Percentiles rank a stretch among this genome's conserved stretches.
phyloP scores from a whole-genome alignment of 2,329 filamentous ascomycete species.

The Trichoderma pleuroti region DNA sequence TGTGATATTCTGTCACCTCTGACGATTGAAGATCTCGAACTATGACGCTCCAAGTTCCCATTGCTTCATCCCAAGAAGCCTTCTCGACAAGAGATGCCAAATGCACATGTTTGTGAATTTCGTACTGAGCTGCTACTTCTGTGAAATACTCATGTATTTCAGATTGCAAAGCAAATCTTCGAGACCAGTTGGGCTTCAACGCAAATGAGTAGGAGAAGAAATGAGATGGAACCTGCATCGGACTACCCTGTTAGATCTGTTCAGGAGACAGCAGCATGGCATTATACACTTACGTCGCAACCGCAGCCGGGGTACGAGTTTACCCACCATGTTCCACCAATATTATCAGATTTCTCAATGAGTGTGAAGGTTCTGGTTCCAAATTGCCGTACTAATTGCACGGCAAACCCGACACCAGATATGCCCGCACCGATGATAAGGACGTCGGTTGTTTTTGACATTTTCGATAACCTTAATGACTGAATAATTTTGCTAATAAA shows the following conservation, averaged over 20 bases:
- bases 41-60: slow-evolving; percentile 23
- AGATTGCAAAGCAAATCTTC: slow-evolving; percentile 27
- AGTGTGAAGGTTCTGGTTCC: slow-evolving; percentile 25
- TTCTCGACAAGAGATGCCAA: slow-evolving; percentile 24
- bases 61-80: slow-evolving; percentile 25
- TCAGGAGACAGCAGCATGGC: no score
- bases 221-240: slow-evolving; percentile 25
- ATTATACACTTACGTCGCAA: slow-evolving; percentile 23
- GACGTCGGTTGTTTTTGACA: slow-evolving; percentile 24
- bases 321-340: slow-evolving; percentile 28
- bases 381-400: slow-evolving; percentile 24
- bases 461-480: background rate
- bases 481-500: background rate
- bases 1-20: background rate
- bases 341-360: slow-evolving; percentile 24
- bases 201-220: slow-evolving; percentile 31
- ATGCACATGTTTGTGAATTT: slow-evolving; percentile 23
- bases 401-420: slow-evolving; percentile 27
- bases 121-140: slow-evolving; percentile 22
- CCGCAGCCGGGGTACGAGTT: slow-evolving; percentile 30
- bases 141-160: slow-evolving; percentile 29
- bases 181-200: slow-evolving; percentile 28
- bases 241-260: background rate
- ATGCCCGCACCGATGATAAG: slow-evolving; percentile 31
- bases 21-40: slow-evolving; percentile 20